A percentile compares a stretch with the other conserved stretches of the same genome.
Conservation (phyloP, 257 asterid species). For the Osmanthus fragrans region DNA sequence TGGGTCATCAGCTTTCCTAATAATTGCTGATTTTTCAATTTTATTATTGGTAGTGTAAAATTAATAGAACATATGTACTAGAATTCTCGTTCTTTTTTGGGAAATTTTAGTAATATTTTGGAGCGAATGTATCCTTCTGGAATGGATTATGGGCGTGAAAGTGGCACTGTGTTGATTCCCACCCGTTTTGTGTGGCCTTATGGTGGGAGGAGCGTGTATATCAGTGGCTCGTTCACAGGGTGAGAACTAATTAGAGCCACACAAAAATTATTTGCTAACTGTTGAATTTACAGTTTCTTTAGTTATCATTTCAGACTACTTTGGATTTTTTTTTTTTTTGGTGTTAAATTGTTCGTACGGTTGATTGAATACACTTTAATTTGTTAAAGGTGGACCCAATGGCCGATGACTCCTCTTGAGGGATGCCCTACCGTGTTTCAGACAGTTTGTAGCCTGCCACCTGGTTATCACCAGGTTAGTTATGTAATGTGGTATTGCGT, state of each 20-base stretch:
- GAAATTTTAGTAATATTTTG: conserved; percentile 20
- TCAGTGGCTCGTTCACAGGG: conserved; percentile 90
- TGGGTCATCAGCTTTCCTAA: conserved; percentile 17
- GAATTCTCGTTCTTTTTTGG: conserved; percentile 27
- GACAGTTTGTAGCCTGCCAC: conserved; percentile 70
- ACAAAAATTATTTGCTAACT: not conserved
- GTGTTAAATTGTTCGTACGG: conserved; percentile 14
- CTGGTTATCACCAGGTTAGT: conserved; percentile 83
- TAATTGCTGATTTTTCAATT: conserved; percentile 17
- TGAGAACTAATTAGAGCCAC: conserved; percentile 32
- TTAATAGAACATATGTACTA: conserved; percentile 30
- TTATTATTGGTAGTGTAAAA: not conserved
- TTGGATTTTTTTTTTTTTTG: not conserved
- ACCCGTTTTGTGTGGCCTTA: conserved; percentile 83
- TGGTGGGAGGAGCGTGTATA: conserved; percentile 78
- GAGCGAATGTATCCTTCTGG: conserved; percentile 48
- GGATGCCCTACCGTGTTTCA: conserved; percentile 86
- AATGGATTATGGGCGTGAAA: conserved; percentile 62
- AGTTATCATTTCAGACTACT: not conserved
- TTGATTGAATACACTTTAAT: conserved; percentile 5
- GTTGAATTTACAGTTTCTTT: not conserved
- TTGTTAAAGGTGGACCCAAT: conserved; percentile 69
- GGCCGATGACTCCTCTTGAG: conserved; percentile 87
- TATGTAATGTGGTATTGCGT: conserved; percentile 19
- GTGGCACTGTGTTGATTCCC: conserved; percentile 61